Conservation (phyloP, 1,139 yeast genomes). For the Pichia sp. region DNA sequence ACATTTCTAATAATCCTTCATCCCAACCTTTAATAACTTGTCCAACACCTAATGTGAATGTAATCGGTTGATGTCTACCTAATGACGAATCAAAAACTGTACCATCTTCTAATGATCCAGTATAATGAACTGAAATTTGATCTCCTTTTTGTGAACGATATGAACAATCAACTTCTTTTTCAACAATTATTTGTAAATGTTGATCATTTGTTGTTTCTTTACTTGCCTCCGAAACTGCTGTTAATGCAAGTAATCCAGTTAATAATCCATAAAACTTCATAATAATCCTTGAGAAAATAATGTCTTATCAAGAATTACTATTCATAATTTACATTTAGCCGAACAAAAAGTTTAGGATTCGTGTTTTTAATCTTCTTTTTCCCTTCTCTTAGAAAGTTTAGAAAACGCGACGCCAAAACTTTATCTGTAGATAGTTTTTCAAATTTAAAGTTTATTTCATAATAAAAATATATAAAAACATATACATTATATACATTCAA, state of each 20-base stretch:
- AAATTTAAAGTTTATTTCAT: too few species aligned
- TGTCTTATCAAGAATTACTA: too few species aligned
- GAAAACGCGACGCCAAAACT: too few species aligned
- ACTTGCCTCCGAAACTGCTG: neutral
- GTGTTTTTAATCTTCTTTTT: too few species aligned
- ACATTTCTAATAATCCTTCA: conserved; percentile 65
- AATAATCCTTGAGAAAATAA: too few species aligned
- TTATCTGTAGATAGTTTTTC: too few species aligned
- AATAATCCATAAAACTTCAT: neutral
- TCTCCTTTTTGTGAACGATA: conserved; percentile 60
- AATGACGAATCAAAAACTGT: conserved; percentile 70
- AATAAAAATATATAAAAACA: too few species aligned
- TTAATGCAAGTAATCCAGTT: neutral
- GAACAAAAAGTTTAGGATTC: too few species aligned
- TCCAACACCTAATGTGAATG: conserved; percentile 65
- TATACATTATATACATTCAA: too few species aligned
- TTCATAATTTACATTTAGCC: too few species aligned
- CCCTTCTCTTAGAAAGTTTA: too few species aligned
- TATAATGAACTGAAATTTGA: conserved; percentile 63
- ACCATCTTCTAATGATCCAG: conserved; percentile 64
- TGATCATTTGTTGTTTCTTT: too few species aligned
- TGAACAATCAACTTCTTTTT: conserved; percentile 39
- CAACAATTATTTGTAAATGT: conserved; percentile 7
- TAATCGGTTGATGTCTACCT: conserved; percentile 57
- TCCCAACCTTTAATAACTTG: conserved; percentile 89